Evolutionary conservation across 805 yeast genomes (phyloP).

Genomic region (Kuraishia piskuri): DNA sequence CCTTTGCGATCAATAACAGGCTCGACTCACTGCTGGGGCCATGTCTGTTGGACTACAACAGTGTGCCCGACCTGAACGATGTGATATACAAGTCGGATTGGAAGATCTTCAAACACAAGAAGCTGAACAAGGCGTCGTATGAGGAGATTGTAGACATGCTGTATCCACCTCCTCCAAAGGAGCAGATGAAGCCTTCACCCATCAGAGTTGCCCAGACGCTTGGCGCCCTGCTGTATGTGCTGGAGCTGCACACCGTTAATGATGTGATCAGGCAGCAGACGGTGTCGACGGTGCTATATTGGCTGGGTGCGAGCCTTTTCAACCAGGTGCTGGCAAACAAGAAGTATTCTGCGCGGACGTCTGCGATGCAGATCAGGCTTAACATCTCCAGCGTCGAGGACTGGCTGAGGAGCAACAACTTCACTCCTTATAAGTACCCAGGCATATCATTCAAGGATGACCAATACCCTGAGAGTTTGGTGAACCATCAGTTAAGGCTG

Average conservation of each 20-base stretch:
- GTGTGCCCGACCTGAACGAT: constrained; percentile 73
- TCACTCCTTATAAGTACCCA: constrained; percentile 29
- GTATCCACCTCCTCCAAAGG: constrained; percentile 76
- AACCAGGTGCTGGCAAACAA: constrained; percentile 62
- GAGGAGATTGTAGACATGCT: constrained; percentile 70
- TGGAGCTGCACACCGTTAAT: constrained; percentile 74
- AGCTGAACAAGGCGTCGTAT: constrained; percentile 40
- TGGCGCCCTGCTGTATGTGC: constrained; percentile 80
- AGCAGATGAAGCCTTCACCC: constrained; percentile 86
- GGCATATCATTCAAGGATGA: constrained; percentile 15
- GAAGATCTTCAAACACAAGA: constrained; percentile 40
- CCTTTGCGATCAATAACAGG: constrained; percentile 57
- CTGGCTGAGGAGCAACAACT: constrained; percentile 75
- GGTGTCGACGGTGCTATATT: constrained; percentile 67
- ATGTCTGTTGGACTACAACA: constrained; percentile 66
- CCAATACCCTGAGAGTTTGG: constrained; percentile 24
- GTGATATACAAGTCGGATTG: constrained; percentile 68
- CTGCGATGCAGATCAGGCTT: constrained; percentile 84
- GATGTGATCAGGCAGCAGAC: constrained; percentile 73
- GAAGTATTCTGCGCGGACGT: constrained; percentile 66
- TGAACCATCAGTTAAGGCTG: constrained; percentile 13
- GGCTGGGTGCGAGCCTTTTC: constrained; percentile 66
- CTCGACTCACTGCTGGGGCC: constrained; percentile 50
- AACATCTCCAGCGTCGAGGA: constrained; percentile 85
- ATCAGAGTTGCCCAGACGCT: constrained; percentile 74